Evolutionary conservation across 192 early-diverging fungal species (phyloP), one percentile per base, ranked within the genome.

Genomic region (Coemansia sp.): DNA sequence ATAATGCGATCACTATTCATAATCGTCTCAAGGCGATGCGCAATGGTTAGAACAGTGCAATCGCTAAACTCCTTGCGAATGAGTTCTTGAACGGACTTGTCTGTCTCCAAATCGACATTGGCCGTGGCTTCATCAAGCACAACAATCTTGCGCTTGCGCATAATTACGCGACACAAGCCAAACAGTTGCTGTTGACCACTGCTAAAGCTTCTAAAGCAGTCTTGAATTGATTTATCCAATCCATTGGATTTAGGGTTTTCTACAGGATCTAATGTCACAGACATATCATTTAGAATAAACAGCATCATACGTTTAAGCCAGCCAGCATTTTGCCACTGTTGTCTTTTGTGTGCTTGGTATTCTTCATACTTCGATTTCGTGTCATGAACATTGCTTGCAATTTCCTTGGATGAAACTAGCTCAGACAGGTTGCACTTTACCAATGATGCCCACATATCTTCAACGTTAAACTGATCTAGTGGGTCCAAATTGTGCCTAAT

Each of bases 401-500:
- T 48, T 1, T 72, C 42, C 29, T 64, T 48, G 5, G 15, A 15
- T 14, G 23, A 25, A 25, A 62, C 73, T 50, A 55, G 41, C 12
- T 39, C 11, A 15, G 64, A 59, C 9, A 63, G 14, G 11, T 65
- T 64, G 69, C 69, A 71, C 63, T 71, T 65, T 37, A 65, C 64
- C 57, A 71, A 39, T 9, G 63, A 55, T n/a, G 55, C 51, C 69
- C 69, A 71, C 55, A 71, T 71, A 12, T 64, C 69, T 31, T 71
- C 63, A 2, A 65, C 32, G 31, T 62, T 45, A 34, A 37, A 71
- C 27, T 71, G 53, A 11, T 70, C 50, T 34, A 90, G 85, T 8
- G 90, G 91, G 64, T 93, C 90, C 41, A 93, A 64, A 70, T 93
- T 93, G 50, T 76, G 68, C 1, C 88, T 77, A 59, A 91, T 68